These are phyloP conservation scores for Leccinellum rugosiceps DNA, from an alignment of 768 basidiomycete species.

Conservation along the genomic window DNA sequence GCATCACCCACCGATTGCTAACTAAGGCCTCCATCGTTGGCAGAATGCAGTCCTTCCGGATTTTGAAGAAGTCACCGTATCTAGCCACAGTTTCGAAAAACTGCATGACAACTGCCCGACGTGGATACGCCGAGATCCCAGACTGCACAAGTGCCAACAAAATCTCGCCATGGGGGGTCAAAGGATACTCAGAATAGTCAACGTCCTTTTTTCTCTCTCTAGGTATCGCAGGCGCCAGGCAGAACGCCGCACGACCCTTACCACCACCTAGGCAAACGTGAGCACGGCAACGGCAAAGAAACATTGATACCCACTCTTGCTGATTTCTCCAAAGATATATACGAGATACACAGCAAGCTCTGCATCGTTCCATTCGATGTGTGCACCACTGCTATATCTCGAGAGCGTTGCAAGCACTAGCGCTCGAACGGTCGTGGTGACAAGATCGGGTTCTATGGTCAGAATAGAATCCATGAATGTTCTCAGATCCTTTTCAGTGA, in stretches of 20 bases:
- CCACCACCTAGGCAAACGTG: constrained; percentile 50
- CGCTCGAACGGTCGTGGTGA: constrained; percentile 70
- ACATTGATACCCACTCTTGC: constrained; percentile 60
- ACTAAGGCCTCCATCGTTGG: constrained; percentile 89
- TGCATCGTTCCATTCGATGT: constrained; percentile 86
- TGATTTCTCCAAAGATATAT: constrained; percentile 91
- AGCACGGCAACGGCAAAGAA: not conserved
- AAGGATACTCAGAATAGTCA: constrained; percentile 76
- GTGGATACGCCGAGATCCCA: constrained; percentile 77
- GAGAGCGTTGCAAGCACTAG: constrained; percentile 75
- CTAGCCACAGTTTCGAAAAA: constrained; percentile 92
- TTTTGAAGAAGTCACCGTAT: constrained; percentile 96
- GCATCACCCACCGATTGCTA: constrained; percentile 60
- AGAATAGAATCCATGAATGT: constrained; percentile 85
- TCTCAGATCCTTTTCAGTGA: constrained; percentile 66
- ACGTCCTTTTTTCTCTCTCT: constrained; percentile 65
- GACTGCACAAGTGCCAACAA: constrained; percentile 80
- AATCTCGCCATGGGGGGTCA: constrained; percentile 90
- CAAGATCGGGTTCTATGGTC: constrained; percentile 80
- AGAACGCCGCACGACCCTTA: constrained; percentile 85
- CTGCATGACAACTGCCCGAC: constrained; percentile 80
- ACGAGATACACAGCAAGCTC: constrained; percentile 93
- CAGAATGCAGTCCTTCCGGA: constrained; percentile 83
- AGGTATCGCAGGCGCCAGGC: constrained; percentile 65
- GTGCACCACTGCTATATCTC: constrained; percentile 54